Evolutionary conservation across 2,329 filamentous ascomycete species (phyloP).

Genomic region (Beauveria sp.): DNA sequence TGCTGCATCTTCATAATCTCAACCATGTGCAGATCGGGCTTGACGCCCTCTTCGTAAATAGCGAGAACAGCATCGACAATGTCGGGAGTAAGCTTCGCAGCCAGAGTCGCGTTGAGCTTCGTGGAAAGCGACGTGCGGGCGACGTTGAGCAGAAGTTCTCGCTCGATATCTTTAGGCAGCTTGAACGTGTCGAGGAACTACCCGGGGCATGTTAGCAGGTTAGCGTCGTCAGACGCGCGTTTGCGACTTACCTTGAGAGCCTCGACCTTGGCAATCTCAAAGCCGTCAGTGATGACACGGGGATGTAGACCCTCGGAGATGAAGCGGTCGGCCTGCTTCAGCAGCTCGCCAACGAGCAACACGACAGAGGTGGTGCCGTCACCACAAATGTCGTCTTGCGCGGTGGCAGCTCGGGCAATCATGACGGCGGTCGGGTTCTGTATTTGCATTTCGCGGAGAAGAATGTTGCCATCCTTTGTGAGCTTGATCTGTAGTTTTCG

Average conservation of each 20-base stretch:
- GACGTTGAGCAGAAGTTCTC: conserved; percentile 87
- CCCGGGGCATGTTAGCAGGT: conserved; percentile 2
- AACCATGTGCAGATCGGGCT: conserved; percentile 97
- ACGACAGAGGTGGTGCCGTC: conserved; percentile 97
- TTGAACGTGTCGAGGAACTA: conserved; percentile 95
- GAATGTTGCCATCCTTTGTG: conserved; percentile 95
- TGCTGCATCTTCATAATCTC: conserved; percentile 99
- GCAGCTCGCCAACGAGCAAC: conserved; percentile 85
- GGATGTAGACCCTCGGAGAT: conserved; percentile 97
- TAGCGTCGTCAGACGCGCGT: background rate
- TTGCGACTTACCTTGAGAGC: conserved; percentile 61
- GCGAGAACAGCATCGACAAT: conserved; percentile 95
- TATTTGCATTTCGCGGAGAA: conserved; percentile 77
- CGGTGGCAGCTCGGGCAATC: conserved; percentile 78
- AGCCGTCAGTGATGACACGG: conserved; percentile 92
- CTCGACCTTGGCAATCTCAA: conserved; percentile 92
- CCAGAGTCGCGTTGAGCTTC: conserved; percentile 84
- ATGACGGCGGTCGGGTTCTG: conserved; percentile 95
- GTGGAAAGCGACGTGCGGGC: conserved; percentile 91
- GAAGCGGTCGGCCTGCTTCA: conserved; percentile 96
- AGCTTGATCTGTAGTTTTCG: conserved; percentile 71
- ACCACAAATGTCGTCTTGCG: conserved; percentile 96
- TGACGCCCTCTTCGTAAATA: conserved; percentile 81
- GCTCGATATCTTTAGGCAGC: conserved; percentile 77
- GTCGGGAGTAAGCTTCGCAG: conserved; percentile 83